Evolutionary conservation across 2,329 filamentous ascomycete genomes (phyloP), one percentile per base, ranked within the genome.

Genomic region (Stachybotrys elegans): DNA sequence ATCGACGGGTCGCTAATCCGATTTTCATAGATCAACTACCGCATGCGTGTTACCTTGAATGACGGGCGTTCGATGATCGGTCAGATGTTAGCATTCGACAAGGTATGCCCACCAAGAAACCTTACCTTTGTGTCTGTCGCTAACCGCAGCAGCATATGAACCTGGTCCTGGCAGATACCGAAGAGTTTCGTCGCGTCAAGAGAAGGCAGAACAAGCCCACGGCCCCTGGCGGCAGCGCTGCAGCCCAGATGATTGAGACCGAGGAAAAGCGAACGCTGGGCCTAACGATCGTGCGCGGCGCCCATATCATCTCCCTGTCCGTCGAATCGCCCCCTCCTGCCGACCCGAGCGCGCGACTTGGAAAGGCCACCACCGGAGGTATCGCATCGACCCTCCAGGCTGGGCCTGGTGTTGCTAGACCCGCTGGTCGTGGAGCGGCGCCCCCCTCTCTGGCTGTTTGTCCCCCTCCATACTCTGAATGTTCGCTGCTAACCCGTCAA

Each of bases 251-350:
- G 40, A 78, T 95, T 56, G 90, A 96, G 71, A 83, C 86, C 13
- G 92, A 98, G 71, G 93, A 97, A 72, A 97, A 97, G 78, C 86
- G 93, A 59, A 95, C 90, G n/a, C 81, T 98, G 27, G 93, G 93
- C 46, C 77, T 98, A 52, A 91, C 88, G 16, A 98, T 98, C 57
- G 81, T 98, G 51, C 89, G 93, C 58, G 93, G 93, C 59, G 89
- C 91, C 45, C 87, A 95, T 56, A 93, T 98, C 50, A 88, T 98
- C 51, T 95, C 91, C 19, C 81, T 95, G 49, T 95, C 92, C 8
- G 91, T 96, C 51, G 94, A 98, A 62, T 94, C 92, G 46, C 92
- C 93, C 44, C 93, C 93, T 38, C 92, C 94, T 9, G 88, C 91
- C 58, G 93, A 98, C 60, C 92, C 93, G 43, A 88, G 90, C 56